Conservation (phyloP, 768 basidiomycete species). For the Fomitopsis serialis region DNA sequence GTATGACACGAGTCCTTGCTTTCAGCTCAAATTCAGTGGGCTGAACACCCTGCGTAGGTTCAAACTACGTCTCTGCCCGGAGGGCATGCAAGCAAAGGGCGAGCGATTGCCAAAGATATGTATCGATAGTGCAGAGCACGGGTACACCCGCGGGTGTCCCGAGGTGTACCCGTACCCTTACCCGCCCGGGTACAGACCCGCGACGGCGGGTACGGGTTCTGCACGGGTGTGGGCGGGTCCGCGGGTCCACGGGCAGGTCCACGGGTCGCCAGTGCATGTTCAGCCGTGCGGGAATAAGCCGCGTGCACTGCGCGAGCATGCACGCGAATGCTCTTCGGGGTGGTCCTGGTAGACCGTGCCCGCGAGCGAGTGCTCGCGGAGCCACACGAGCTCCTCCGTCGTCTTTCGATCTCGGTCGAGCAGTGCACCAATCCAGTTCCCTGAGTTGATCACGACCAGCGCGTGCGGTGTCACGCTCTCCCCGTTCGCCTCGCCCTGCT, state of each 20-base stretch:
- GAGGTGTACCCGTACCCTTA: no score
- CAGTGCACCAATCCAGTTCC: conserved; percentile 92
- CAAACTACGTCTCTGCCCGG: conserved; percentile 14
- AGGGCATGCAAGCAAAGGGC: conserved; percentile 19
- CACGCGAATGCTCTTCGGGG: conserved; percentile 57
- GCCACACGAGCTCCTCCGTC: conserved; percentile 68
- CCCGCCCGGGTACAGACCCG: no score
- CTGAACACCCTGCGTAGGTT: conserved; percentile 5
- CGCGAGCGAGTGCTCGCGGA: conserved; percentile 88
- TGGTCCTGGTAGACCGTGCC: conserved; percentile 98
- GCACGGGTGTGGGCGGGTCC: no score
- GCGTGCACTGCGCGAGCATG: conserved; percentile 69
- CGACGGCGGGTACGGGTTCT: no score
- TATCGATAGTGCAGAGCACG: no score
- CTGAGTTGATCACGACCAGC: conserved; percentile 97
- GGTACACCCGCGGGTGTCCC: no score
- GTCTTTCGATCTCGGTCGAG: conserved; percentile 66
- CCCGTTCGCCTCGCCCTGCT: conserved; percentile 40
- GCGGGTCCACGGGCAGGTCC: no score
- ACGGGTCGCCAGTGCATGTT: no score
- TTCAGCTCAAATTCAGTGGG: conserved; percentile 14
- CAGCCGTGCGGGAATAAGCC: conserved; percentile 72
- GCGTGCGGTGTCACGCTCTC: conserved; percentile 68
- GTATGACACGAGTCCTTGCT: background rate
- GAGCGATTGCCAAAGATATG: conserved; percentile 32